Conservation (phyloP, 2,329 filamentous ascomycete genomes). For the Teratosphaeria epicoccoides region DNA sequence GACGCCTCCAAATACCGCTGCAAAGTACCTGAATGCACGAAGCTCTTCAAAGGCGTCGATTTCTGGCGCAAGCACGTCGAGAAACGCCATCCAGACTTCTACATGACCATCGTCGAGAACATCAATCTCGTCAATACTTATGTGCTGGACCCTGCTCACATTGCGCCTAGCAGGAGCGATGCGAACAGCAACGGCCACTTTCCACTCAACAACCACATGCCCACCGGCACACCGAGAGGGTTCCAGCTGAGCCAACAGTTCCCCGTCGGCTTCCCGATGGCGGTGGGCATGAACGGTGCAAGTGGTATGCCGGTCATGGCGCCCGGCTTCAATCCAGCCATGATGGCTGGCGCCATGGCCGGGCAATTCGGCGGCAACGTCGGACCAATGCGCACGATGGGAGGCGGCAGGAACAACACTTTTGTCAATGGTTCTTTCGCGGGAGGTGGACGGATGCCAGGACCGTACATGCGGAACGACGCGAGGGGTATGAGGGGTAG, state of each 20-base stretch:
- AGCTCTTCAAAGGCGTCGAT: constrained; percentile 91
- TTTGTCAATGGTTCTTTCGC: not conserved
- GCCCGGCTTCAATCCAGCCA: not conserved
- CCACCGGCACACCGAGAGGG: constrained; percentile 77
- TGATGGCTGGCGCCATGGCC: constrained; percentile 18
- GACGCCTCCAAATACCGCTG: constrained; percentile 95
- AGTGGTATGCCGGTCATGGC: constrained; percentile 11
- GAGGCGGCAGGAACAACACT: constrained; percentile 2
- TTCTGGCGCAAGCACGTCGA: constrained; percentile 99
- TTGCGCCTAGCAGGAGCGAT: constrained; percentile 85
- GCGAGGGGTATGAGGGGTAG: constrained; percentile 5
- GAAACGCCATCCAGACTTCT: constrained; percentile 87
- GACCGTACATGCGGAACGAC: constrained; percentile 27
- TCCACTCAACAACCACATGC: constrained; percentile 53
- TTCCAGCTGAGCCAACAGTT: constrained; percentile 70
- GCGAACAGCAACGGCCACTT: constrained; percentile 95
- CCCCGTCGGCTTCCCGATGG: constrained; percentile 30
- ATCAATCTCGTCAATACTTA: constrained; percentile 89
- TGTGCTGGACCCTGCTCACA: constrained; percentile 86
- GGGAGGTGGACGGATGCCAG: constrained; percentile 13
- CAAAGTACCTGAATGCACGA: constrained; percentile 90
- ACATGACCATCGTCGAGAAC: constrained; percentile 68
- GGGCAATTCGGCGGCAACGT: constrained; percentile 21
- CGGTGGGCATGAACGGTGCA: constrained; percentile 31
- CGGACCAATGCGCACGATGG: constrained; percentile 31